Conservation (phyloP, 352 stramenopile genomes). For the Phytopythium vexans region DNA sequence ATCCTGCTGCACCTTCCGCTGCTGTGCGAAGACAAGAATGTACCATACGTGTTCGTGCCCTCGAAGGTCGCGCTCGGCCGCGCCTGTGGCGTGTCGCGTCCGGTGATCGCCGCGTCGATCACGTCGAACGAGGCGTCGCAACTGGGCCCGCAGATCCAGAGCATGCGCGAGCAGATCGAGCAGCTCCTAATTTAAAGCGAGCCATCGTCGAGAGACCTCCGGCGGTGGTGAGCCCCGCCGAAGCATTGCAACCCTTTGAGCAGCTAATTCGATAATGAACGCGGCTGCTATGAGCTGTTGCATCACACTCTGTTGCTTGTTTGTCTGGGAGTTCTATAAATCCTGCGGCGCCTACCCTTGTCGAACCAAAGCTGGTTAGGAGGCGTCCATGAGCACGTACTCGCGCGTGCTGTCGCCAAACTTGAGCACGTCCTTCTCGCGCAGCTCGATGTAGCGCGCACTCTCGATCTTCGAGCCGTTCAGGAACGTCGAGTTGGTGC, state of each 20-base stretch:
- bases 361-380: constrained; percentile 11
- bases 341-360: neutral
- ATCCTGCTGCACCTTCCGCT: constrained; percentile 99
- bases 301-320: constrained; percentile 6
- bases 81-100: constrained; percentile 98
- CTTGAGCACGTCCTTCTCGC: constrained; percentile 93
- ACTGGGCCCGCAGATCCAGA: constrained; percentile 98
- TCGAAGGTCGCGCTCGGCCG: constrained; percentile 98
- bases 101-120: constrained; percentile 98
- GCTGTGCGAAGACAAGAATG: constrained; percentile 98
- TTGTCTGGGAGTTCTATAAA: neutral
- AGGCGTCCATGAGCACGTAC: constrained; percentile 94
- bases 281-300: constrained; percentile 6
- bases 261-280: no score
- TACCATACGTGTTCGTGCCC: constrained; percentile 91
- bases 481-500: constrained; percentile 97
- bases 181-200: constrained; percentile 98
- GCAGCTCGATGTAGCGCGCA: constrained; percentile 96
- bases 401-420: constrained; percentile 97
- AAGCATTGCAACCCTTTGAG: no score
- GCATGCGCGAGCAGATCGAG: constrained; percentile 99
- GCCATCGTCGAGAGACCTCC: constrained; percentile 3
- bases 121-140: constrained; percentile 99
- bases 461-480: constrained; percentile 93
- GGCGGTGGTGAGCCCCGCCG: neutral